Percentiles rank a stretch among this genome's conserved stretches.
These are phyloP conservation scores for Nicotiana knightiana DNA, from an alignment of 257 asterid species.

Conservation along the genomic window DNA sequence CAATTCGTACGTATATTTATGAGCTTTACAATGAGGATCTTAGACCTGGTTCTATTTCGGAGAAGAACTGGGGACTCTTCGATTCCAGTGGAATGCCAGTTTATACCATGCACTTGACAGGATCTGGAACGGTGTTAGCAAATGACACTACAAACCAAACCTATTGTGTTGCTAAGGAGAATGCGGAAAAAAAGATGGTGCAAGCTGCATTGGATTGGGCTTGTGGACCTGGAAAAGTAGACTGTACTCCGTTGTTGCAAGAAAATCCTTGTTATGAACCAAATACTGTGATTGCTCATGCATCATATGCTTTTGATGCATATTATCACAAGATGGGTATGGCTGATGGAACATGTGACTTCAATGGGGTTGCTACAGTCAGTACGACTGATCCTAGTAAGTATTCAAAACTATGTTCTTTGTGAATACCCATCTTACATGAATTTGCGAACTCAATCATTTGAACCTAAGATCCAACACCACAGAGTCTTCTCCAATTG, in stretches of 20 bases:
- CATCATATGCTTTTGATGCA: conserved; percentile 86
- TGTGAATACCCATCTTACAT: not conserved
- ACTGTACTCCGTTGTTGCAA: conserved; percentile 64
- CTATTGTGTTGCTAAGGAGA: conserved; percentile 67
- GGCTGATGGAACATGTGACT: conserved; percentile 76
- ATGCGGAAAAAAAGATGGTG: conserved; percentile 66
- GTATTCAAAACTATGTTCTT: not conserved
- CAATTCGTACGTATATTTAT: conserved; percentile 70
- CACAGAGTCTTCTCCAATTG: not conserved
- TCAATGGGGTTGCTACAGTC: conserved; percentile 84
- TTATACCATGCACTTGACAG: conserved; percentile 62
- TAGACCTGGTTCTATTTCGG: conserved; percentile 62
- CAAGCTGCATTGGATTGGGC: conserved; percentile 97
- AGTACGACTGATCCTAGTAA: conserved; percentile 82
- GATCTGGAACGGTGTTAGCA: conserved; percentile 73
- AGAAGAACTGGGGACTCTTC: conserved; percentile 95
- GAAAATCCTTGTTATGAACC: conserved; percentile 78
- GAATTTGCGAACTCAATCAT: not conserved
- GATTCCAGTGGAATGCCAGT: conserved; percentile 64
- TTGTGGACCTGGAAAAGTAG: conserved; percentile 90
- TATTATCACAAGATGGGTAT: conserved; percentile 71
- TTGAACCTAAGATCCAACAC: not conserved
- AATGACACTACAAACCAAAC: conserved; percentile 85
- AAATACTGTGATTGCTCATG: conserved; percentile 61
- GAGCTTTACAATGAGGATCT: conserved; percentile 87